Evolutionary conservation across 495 filamentous ascomycete genomes (phyloP).

Genomic region (Cercophora scortea): DNA sequence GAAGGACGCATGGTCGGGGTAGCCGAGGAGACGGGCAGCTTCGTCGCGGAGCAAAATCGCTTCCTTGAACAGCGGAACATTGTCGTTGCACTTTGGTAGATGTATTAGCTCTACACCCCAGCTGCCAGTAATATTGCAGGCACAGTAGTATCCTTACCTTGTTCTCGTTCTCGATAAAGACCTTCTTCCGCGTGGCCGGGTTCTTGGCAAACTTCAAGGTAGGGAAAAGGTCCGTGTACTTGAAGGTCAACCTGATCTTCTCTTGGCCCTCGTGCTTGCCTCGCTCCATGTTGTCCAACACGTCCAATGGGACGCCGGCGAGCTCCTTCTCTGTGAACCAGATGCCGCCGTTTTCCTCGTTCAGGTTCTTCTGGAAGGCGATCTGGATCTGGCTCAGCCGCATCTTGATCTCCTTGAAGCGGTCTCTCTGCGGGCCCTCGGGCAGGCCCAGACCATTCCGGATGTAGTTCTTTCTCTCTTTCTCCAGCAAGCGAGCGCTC

Average conservation of each 20-base stretch:
- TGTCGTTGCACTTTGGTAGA: constrained; percentile 60
- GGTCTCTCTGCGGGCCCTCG: constrained; percentile 44
- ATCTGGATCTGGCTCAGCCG: constrained; percentile 48
- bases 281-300: constrained; percentile 53
- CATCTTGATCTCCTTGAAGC: constrained; percentile 61
- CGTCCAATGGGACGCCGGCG: constrained; percentile 50
- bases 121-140: too few relatives aligned
- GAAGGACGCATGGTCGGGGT: constrained; percentile 87
- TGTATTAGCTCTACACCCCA: background rate
- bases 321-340: constrained; percentile 55
- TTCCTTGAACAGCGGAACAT: constrained; percentile 79
- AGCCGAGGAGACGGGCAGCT: constrained; percentile 82
- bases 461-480: constrained; percentile 50
- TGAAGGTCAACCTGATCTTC: constrained; percentile 51
- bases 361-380: constrained; percentile 52
- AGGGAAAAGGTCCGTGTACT: constrained; percentile 57
- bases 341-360: constrained; percentile 52
- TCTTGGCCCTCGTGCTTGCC: constrained; percentile 62
- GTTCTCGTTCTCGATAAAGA: constrained; percentile 54
- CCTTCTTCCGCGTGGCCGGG: constrained; percentile 42
- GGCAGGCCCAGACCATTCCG: constrained; percentile 48
- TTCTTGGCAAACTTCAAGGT: constrained; percentile 51
- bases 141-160: constrained; percentile 28
- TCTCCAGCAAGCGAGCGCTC: constrained; percentile 46
- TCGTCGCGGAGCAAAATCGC: constrained; percentile 85